Conservation (phyloP, 768 basidiomycete genomes). For the Lactarius evosmus region DNA sequence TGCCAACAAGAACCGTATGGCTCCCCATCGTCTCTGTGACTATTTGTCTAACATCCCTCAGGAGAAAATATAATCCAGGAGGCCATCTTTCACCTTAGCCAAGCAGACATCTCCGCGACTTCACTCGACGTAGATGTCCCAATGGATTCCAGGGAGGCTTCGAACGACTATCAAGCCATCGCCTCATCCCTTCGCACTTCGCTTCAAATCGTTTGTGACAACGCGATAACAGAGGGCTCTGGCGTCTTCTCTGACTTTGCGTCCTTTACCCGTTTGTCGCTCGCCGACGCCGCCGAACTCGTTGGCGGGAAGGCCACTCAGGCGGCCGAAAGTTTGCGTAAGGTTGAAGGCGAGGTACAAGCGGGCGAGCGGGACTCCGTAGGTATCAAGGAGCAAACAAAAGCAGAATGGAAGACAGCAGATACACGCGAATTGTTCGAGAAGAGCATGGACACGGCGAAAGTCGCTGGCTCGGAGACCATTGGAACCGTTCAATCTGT, state of each 20-base stretch:
- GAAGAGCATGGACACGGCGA: constrained; percentile 63
- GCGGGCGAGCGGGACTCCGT: constrained; percentile 56
- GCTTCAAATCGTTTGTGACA: constrained; percentile 51
- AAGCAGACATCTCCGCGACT: constrained; percentile 48
- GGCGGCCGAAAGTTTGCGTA: constrained; percentile 52
- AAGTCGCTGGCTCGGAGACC: constrained; percentile 51
- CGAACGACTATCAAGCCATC: constrained; percentile 49
- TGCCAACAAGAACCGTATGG: constrained; percentile 54
- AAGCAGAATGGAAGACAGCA: constrained; percentile 41
- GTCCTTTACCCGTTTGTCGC: constrained; percentile 58
- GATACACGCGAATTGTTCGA: constrained; percentile 58
- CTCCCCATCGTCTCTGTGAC: neutral
- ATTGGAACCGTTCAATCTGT: constrained; percentile 42
- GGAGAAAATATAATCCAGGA: constrained; percentile 65
- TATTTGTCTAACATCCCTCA: constrained; percentile 30
- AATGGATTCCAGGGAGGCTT: constrained; percentile 44
- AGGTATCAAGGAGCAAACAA: constrained; percentile 51
- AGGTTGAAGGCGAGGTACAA: constrained; percentile 56
- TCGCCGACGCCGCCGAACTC: constrained; percentile 64
- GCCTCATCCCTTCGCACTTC: constrained; percentile 50
- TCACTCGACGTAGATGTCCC: constrained; percentile 34
- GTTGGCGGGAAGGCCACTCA: constrained; percentile 50
- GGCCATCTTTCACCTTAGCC: constrained; percentile 59
- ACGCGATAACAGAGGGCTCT: constrained; percentile 50
- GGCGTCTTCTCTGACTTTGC: constrained; percentile 59